These are phyloP conservation scores for Fusarium sacchari DNA, from an alignment of 2,329 filamentous ascomycete genomes.

Conservation along the genomic window DNA sequence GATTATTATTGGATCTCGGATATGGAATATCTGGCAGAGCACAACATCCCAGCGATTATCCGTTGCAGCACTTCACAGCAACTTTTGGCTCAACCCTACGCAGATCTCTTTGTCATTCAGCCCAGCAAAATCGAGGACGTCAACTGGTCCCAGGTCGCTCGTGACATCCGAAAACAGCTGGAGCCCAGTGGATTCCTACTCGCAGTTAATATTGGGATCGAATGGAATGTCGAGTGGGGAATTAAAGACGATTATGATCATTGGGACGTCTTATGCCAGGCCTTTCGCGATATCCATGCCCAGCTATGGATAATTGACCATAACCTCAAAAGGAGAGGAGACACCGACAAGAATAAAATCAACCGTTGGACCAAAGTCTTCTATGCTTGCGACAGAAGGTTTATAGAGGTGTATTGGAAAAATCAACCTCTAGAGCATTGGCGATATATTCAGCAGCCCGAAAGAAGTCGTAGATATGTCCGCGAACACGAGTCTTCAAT, in stretches of 20 bases:
- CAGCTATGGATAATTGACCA: not conserved
- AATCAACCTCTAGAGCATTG: not conserved
- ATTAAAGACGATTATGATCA: no score
- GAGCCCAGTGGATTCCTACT: rapidly evolving
- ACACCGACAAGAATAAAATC: rapidly evolving
- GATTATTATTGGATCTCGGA: no score
- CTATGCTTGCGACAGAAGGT: not conserved
- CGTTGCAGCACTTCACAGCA: no score
- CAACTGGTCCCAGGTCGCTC: not conserved
- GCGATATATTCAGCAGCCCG: no score
- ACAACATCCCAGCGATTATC: no score
- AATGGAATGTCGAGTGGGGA: not conserved
- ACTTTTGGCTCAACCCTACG: not conserved
- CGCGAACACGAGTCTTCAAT: no score
- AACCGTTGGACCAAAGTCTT: not conserved
- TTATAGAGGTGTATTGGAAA: rapidly evolving
- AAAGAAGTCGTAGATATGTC: no score
- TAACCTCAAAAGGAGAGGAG: not conserved
- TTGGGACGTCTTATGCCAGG: no score
- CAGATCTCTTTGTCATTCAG: not conserved
- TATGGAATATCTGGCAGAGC: no score
- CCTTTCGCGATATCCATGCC: rapidly evolving
- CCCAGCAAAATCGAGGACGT: not conserved
- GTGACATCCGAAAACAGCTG: not conserved
- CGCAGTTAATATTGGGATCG: not conserved